Conservation (phyloP, 1,139 yeast species). For the Candida labiduridarum region DNA sequence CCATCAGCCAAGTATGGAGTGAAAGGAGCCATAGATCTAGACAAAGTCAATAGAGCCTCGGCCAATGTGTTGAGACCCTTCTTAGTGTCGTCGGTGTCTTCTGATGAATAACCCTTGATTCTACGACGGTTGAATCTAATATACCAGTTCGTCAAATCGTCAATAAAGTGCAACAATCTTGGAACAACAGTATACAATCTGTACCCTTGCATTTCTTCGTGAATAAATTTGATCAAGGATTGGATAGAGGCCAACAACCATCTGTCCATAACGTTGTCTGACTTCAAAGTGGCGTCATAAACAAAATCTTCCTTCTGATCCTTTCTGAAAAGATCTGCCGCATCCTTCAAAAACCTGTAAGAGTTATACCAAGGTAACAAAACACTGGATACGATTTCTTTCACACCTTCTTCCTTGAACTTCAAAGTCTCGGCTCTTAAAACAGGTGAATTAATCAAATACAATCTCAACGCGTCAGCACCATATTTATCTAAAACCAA, state of each 20-base stretch:
- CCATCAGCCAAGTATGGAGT: constrained; percentile 94
- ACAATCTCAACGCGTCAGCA: constrained; percentile 96
- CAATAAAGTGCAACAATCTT: constrained; percentile 82
- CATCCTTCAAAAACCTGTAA: constrained; percentile 93
- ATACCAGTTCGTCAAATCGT: constrained; percentile 97
- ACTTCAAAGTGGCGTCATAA: constrained; percentile 63
- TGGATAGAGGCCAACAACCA: constrained; percentile 97
- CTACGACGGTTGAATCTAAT: constrained; percentile 98
- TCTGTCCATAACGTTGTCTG: constrained; percentile 93
- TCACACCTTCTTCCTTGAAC: constrained; percentile 98
- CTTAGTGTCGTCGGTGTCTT: constrained; percentile 79
- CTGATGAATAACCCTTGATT: constrained; percentile 80
- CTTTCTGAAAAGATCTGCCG: constrained; percentile 82
- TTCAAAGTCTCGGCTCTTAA: constrained; percentile 94
- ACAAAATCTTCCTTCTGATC: constrained; percentile 69
- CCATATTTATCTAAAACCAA: constrained; percentile 84
- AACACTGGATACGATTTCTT: constrained; percentile 95
- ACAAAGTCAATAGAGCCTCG: constrained; percentile 85
- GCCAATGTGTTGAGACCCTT: constrained; percentile 87
- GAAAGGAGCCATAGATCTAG: constrained; percentile 98
- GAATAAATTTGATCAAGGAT: constrained; percentile 83
- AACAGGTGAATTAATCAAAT: constrained; percentile 96
- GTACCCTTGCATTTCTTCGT: constrained; percentile 86
- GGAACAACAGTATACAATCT: constrained; percentile 96
- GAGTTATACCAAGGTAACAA: constrained; percentile 98